Evolutionary conservation across 2,329 filamentous ascomycete species (phyloP), one percentile per base, ranked within the genome.

Genomic region (Fusarium euwallaceae): DNA sequence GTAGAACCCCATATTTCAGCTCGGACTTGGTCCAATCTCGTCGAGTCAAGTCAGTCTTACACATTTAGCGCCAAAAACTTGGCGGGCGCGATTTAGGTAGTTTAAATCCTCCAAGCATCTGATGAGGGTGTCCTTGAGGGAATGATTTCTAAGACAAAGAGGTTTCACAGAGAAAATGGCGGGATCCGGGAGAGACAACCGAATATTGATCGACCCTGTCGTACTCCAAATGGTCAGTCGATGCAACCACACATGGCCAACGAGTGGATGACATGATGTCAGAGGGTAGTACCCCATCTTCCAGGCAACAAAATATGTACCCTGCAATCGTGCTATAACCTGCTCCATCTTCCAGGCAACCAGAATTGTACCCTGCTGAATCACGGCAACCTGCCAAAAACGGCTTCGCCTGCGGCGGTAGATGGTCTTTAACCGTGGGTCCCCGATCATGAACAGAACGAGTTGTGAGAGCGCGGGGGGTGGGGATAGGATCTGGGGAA

Each of bases 261-360:
- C 20, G 55, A 17, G 55, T 59, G 56, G 56, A 59, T 59, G 56
- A 59, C 56, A 59, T 59, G 56, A 59, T 59, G 56, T 59, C 56
- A 59, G 56, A 59, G 27, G 56, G 56, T 59, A 24, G 56, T 36
- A 36, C 56, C 27, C 56, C 16, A 39, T 59, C 20, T 37, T 59
- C 36, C 36, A 59, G 56, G 56, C 56, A 59, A 39, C 56, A 39
- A 39, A 59, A 59, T 39, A 59, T 59, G 56, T 59, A 39, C 56
- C 56, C 56, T 59, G 56, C 51, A 55, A 55, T 55, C 51, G 51
- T 55, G 51, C 51, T 20, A 55, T 17, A 55, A 55, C 51, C 51
- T 34, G 51, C 51, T 55, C 51, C 51, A 59, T 39, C 55, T 59
- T 34, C 29, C 34, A 59, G 34, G 32, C 56, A 36, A 59, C 56